phyloP scores from a whole-genome alignment of 176 grass and related monocot species.

The Carex scoparia region DNA sequence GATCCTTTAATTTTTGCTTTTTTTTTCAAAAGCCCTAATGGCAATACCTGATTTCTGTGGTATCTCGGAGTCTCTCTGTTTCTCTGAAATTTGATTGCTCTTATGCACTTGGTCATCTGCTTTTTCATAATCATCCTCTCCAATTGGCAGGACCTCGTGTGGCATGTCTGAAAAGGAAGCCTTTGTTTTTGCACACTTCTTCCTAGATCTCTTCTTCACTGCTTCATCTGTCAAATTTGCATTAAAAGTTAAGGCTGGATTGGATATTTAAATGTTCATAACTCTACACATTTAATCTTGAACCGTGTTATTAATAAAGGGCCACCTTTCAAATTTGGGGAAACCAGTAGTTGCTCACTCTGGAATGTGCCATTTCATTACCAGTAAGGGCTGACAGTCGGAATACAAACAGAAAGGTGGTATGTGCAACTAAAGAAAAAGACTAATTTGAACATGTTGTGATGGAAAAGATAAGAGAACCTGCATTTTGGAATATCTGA shows the following conservation, averaged over 20 bases:
- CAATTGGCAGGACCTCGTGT: slow-evolving; percentile 20
- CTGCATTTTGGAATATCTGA: neutral
- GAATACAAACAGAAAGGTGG: neutral
- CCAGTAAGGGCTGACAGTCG: neutral
- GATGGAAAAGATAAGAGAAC: neutral
- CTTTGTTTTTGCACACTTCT: slow-evolving; percentile 41
- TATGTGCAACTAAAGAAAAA: neutral
- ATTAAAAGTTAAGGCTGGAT: neutral
- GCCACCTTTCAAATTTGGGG: neutral
- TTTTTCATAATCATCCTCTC: slow-evolving; percentile 27
- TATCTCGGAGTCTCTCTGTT: neutral
- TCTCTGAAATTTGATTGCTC: neutral
- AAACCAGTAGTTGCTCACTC: neutral
- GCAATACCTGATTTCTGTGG: slow-evolving; percentile 10
- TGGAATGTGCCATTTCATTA: neutral
- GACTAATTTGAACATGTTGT: neutral
- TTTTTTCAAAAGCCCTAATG: neutral
- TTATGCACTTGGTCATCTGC: slow-evolving; percentile 13
- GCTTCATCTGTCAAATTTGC: slow-evolving; percentile 26
- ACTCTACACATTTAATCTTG: neutral
- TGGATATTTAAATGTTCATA: neutral
- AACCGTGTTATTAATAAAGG: neutral
- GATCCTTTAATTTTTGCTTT: neutral
- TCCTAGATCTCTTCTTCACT: slow-evolving; percentile 20
- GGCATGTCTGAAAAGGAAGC: slow-evolving; percentile 28